Evolutionary conservation across 805 yeast genomes (phyloP), one percentile per base, ranked within the genome.

Genomic region (Hanseniaspora thailandica): DNA sequence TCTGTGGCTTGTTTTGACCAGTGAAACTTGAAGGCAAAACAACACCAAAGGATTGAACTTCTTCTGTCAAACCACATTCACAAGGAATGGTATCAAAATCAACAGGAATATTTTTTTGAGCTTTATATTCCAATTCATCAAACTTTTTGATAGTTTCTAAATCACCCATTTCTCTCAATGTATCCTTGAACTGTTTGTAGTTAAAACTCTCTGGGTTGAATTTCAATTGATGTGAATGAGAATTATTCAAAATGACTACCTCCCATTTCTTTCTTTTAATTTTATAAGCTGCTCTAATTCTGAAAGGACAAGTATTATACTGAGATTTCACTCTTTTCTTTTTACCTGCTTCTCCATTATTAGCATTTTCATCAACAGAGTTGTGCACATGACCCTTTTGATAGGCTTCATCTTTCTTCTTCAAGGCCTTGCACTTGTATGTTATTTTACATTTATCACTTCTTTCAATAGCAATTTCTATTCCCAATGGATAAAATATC

Each of bases 281-380:
- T 1, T 81, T 75, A 59, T 68, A 79, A 57, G 81, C 80, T 2
- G 86, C 86, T 52, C 87, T 64, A 41, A 81, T 72, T 62, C 82
- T 70, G 60, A 81, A 81, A 2, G 86, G 86, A 60, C 86, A 81
- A 22, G 71, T 69, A 13, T 68, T 67, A 51, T 62, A 66, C 52
- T 66, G 60, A 19, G 69, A 64, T 2, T 64, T 67, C 2, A 62
- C 55, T 44, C 69, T 58, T 52, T 63, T 64, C 54, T 63, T 53
- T 13, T 47, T 47, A 13, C 35, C 46, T 12, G 12, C 25, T 36
- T 50, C 52, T 3, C 35, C 45, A 13, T 15, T 10, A 35, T 22
- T 30, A 3, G 7, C 4, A 12, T 31, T 26, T 5, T 30, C 46
- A 31, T 33, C 49, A 15, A 48, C 49, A 20, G 30, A 20, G 52